Conservation (phyloP, 2,329 filamentous ascomycete genomes). For the Pseudogymnoascus verrucosus region DNA sequence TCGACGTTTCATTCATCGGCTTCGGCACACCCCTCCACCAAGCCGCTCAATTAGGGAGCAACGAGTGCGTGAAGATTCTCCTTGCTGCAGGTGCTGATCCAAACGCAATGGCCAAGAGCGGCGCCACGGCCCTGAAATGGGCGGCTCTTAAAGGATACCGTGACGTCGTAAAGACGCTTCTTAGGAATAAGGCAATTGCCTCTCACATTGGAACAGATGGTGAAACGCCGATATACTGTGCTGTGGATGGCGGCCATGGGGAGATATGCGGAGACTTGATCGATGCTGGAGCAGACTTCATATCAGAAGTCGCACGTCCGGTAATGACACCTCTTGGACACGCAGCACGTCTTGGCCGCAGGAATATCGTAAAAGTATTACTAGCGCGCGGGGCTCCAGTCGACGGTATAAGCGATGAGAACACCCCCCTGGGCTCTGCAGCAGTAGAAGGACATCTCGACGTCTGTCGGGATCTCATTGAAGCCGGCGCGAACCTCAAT, state of each 20-base stretch:
- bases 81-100: constrained; percentile 10
- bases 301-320: not conserved
- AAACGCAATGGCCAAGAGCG: not conserved
- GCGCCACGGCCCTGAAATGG: constrained; percentile 7
- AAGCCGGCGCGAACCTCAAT: not conserved
- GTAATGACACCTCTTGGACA: not conserved
- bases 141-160: constrained; percentile 11
- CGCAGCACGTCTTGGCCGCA: not conserved
- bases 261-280: not conserved
- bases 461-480: not conserved
- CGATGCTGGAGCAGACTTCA: not conserved
- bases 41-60: not conserved
- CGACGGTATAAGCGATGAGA: not conserved
- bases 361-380: not conserved
- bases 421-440: not conserved
- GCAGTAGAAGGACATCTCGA: not conserved
- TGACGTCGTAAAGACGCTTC: constrained; percentile 1
- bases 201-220: constrained; percentile 1
- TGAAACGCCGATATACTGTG: not conserved
- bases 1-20: not conserved
- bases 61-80: not conserved
- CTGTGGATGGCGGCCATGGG: not conserved
- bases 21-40: not conserved
- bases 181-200: constrained; percentile 7
- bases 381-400: not conserved